These are phyloP conservation scores for Tuctoria greenei DNA, from an alignment of 176 grass and related monocot species.

Conservation along the genomic window DNA sequence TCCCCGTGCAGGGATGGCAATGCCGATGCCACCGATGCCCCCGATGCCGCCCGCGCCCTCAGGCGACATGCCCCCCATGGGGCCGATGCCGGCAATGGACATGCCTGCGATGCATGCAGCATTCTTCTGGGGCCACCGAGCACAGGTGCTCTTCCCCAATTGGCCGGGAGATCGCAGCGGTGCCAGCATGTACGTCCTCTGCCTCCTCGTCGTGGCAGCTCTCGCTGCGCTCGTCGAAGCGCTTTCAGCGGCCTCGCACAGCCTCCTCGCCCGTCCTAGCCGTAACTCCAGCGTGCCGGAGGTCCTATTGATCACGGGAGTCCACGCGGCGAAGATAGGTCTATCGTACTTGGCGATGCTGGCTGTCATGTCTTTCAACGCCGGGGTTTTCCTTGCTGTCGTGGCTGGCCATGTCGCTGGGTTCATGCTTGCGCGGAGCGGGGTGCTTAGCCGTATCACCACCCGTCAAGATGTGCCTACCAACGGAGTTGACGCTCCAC, in stretches of 20 bases:
- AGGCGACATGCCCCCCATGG: not conserved
- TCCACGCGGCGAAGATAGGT: slow-evolving; percentile 44
- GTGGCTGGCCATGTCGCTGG: slow-evolving; percentile 51
- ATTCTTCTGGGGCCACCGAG: slow-evolving; percentile 62
- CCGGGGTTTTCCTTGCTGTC: slow-evolving; percentile 51
- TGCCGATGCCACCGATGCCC: not conserved
- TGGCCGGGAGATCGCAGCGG: slow-evolving; percentile 53
- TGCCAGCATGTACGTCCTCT: slow-evolving; percentile 57
- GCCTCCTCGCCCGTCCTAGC: slow-evolving; percentile 11
- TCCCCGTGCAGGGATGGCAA: not conserved
- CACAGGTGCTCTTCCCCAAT: slow-evolving; percentile 46
- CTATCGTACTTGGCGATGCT: slow-evolving; percentile 70
- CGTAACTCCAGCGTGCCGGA: not conserved
- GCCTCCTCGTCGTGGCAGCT: slow-evolving; percentile 46
- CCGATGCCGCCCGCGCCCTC: not conserved
- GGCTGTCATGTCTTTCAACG: slow-evolving; percentile 72
- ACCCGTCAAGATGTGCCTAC: not conserved
- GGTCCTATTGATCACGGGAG: slow-evolving; percentile 5
- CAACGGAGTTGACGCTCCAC: not conserved
- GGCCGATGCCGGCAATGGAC: not conserved
- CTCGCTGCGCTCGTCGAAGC: slow-evolving; percentile 49
- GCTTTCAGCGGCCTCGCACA: slow-evolving; percentile 13
- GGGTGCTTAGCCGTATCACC: not conserved
- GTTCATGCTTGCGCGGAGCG: slow-evolving; percentile 42
- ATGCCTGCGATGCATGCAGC: slow-evolving; percentile 45